A percentile compares a stretch with the other conserved stretches of the same genome.
phyloP scores from a whole-genome alignment of 140 eudicot species.

The Bidens hawaiensis region DNA sequence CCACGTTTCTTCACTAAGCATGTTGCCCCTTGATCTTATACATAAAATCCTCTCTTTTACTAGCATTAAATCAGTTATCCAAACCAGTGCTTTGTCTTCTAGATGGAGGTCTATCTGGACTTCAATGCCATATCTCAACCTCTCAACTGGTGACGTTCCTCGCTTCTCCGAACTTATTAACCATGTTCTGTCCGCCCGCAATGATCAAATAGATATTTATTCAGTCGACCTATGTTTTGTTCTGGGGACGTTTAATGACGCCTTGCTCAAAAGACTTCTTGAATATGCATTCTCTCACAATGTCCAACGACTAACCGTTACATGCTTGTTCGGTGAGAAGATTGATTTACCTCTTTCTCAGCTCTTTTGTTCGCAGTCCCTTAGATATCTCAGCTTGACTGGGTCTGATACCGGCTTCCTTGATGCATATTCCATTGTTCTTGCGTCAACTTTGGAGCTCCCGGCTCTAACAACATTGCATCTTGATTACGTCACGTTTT shows the following conservation, averaged over 20 bases:
- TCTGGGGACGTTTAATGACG: background rate
- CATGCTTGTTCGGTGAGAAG: background rate
- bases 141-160: background rate
- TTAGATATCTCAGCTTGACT: background rate
- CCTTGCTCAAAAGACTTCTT: background rate
- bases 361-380: background rate
- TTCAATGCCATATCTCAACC: constrained; percentile 9
- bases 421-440: background rate
- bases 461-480: constrained; percentile 10
- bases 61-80: constrained; percentile 2
- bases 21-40: no score
- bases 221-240: background rate
- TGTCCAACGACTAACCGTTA: background rate
- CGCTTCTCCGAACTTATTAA: background rate
- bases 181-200: background rate
- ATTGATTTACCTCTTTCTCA: background rate
- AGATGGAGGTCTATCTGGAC: constrained; percentile 20
- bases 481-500: background rate
- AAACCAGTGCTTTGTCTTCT: no score
- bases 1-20: no score
- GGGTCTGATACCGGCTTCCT: no score
- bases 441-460: background rate
- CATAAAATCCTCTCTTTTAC: constrained; percentile 4
- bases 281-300: no score
- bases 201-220: background rate